These are phyloP conservation scores for Mariannaea elegans DNA, from an alignment of 2,329 filamentous ascomycete species.

Conservation along the genomic window DNA sequence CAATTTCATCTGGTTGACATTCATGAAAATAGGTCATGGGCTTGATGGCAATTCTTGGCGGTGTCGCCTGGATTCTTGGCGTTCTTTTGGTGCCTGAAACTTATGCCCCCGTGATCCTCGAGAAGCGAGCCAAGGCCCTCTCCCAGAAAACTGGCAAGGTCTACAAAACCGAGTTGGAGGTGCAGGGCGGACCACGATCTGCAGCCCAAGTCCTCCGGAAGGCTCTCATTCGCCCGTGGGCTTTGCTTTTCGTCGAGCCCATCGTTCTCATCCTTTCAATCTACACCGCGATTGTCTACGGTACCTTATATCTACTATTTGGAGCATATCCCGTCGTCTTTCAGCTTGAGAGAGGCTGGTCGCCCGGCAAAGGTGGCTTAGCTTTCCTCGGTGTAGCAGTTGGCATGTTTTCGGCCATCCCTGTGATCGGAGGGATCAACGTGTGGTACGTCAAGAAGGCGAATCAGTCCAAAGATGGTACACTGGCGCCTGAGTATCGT, in stretches of 20 bases:
- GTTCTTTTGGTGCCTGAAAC: conserved; percentile 64
- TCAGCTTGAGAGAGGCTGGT: conserved; percentile 65
- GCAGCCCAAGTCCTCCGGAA: conserved; percentile 59
- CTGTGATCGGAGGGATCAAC: conserved; percentile 62
- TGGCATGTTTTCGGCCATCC: conserved; percentile 66
- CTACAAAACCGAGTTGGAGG: conserved; percentile 60
- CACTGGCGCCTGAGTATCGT: conserved; percentile 69
- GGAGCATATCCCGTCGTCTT: conserved; percentile 69
- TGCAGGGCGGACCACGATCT: conserved; percentile 52
- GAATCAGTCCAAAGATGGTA: conserved; percentile 55
- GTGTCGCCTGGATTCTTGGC: conserved; percentile 64
- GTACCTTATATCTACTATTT: conserved; percentile 64
- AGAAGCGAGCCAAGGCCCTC: conserved; percentile 59
- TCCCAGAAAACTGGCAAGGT: conserved; percentile 61
- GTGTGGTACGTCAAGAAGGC: conserved; percentile 58
- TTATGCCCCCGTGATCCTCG: conserved; percentile 64
- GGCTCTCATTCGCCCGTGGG: conserved; percentile 68
- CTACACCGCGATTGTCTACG: conserved; percentile 69
- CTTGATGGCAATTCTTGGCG: conserved; percentile 68
- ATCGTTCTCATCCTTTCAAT: conserved; percentile 71
- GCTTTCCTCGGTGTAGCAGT: conserved; percentile 73
- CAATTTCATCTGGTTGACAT: not conserved
- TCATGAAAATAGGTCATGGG: conserved; percentile 60
- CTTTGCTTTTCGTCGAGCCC: conserved; percentile 71
- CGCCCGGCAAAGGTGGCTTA: conserved; percentile 63